A percentile compares a stretch with the other conserved stretches of the same genome.
These are phyloP conservation scores for Exsudoporus frostii DNA, from an alignment of 768 basidiomycete genomes.

Conservation along the genomic window DNA sequence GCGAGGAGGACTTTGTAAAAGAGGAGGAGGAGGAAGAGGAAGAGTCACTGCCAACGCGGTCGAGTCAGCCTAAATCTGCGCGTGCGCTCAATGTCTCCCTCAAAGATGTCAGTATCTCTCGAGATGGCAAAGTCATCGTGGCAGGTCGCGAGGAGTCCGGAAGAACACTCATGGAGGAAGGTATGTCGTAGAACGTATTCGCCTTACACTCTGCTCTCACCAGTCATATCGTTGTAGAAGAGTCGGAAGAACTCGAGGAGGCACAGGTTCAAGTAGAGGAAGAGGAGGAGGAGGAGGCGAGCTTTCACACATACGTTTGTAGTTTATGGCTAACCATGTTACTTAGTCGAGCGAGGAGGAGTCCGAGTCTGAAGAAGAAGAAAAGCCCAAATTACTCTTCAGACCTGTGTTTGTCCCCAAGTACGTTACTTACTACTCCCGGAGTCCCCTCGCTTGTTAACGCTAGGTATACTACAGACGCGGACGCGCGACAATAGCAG, in stretches of 20 bases:
- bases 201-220: constrained; percentile 3
- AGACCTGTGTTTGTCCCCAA: constrained; percentile 95
- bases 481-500: constrained; percentile 67
- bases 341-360: constrained; percentile 84
- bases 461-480: constrained; percentile 45
- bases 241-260: constrained; percentile 42
- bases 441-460: constrained; percentile 1
- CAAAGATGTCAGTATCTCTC: constrained; percentile 77
- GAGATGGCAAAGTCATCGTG: constrained; percentile 76
- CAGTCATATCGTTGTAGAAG: constrained; percentile 9
- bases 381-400: constrained; percentile 71
- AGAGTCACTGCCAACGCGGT: constrained; percentile 39
- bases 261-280: constrained; percentile 38
- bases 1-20: constrained; percentile 50
- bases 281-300: constrained; percentile 39
- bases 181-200: constrained; percentile 31
- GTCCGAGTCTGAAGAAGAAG: constrained; percentile 72
- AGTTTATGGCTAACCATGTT: constrained; percentile 15
- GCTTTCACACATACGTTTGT: constrained; percentile 15
- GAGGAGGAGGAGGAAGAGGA: constrained; percentile 49
- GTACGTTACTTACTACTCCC: constrained; percentile 43
- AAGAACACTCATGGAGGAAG: constrained; percentile 61
- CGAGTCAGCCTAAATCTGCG: constrained; percentile 32
- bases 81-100: constrained; percentile 72
- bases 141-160: constrained; percentile 78